A percentile compares a stretch with the other conserved stretches of the same genome.
Conservation (phyloP, 2,329 filamentous ascomycete species). For the Leptographium galeiforme region DNA sequence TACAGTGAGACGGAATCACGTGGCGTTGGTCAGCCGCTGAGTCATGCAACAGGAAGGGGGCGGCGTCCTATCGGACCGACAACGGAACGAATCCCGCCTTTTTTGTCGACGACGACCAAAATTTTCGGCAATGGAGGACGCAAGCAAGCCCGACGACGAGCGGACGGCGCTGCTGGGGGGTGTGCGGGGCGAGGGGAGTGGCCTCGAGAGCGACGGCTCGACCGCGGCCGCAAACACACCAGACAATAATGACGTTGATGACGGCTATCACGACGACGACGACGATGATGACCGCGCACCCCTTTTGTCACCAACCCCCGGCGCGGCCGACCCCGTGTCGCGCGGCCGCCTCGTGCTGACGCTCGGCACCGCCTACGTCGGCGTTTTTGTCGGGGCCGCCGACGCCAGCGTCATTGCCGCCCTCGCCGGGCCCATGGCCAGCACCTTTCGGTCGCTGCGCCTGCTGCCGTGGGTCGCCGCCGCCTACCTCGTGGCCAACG, state of each 20-base stretch:
- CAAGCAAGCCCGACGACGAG: neutral
- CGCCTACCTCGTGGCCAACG: conserved; percentile 78
- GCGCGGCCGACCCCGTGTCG: too few species aligned
- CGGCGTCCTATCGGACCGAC: too few species aligned
- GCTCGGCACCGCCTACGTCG: conserved; percentile 41
- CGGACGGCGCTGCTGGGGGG: too few species aligned
- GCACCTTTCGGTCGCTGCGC: conserved; percentile 67
- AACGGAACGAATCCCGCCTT: neutral
- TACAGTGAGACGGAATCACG: too few species aligned
- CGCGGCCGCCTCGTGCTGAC: conserved; percentile 33
- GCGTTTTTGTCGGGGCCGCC: conserved; percentile 50
- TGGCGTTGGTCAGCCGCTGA: too few species aligned
- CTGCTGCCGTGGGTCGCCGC: conserved; percentile 80
- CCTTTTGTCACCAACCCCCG: too few species aligned
- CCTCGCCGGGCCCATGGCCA: conserved; percentile 69
- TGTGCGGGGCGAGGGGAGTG: too few species aligned
- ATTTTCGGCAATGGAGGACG: neutral
- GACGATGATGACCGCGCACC: too few species aligned
- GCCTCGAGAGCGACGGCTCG: too few species aligned
- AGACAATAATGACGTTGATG: conserved; percentile 18
- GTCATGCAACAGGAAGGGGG: too few species aligned
- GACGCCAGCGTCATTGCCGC: conserved; percentile 81
- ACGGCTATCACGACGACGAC: conserved; percentile 35
- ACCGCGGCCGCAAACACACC: conserved; percentile 22
- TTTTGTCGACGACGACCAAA: neutral